Percentiles rank a stretch among this genome's conserved stretches.
phyloP scores from a whole-genome alignment of 23 red algal species.

The Cyanidiococcus yangmingshanensis region DNA sequence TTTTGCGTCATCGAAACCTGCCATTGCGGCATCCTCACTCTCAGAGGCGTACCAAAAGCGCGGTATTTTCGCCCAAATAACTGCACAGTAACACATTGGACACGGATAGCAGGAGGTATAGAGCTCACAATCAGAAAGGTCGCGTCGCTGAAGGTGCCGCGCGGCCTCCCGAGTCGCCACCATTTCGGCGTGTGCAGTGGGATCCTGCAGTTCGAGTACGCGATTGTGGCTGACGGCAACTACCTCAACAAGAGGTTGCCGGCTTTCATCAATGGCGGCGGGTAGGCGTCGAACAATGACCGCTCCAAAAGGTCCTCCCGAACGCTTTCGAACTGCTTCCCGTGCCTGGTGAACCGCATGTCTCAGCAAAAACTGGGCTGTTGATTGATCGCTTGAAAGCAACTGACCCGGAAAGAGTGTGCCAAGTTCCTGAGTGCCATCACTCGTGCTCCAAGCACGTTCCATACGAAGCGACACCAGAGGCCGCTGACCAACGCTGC shows the following conservation, averaged over 20 bases:
- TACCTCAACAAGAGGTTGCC: background rate
- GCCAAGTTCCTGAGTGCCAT: background rate
- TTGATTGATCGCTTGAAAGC: background rate
- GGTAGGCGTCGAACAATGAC: constrained; percentile 27
- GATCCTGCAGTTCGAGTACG: constrained; percentile 55
- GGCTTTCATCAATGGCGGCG: background rate
- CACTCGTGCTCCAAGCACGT: too few species aligned
- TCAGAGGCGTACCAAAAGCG: constrained; percentile 36
- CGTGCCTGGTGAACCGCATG: background rate
- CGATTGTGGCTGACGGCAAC: constrained; percentile 53
- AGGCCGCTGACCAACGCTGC: too few species aligned
- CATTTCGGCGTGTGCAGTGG: constrained; percentile 85
- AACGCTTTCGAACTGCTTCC: constrained; percentile 30
- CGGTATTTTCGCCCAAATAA: constrained; percentile 56
- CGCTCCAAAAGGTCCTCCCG: constrained; percentile 87
- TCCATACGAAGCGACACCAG: too few species aligned
- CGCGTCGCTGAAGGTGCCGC: constrained; percentile 32
- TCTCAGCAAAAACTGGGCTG: background rate
- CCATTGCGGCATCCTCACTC: constrained; percentile 48
- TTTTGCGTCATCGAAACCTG: constrained; percentile 68
- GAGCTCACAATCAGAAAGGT: constrained; percentile 58
- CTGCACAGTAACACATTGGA: constrained; percentile 77
- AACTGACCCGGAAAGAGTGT: background rate
- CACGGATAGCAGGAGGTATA: constrained; percentile 86
- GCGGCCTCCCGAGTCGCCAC: constrained; percentile 68